phyloP scores from a whole-genome alignment of 768 basidiomycete genomes.

The Boletus rufocinnamomeus region DNA sequence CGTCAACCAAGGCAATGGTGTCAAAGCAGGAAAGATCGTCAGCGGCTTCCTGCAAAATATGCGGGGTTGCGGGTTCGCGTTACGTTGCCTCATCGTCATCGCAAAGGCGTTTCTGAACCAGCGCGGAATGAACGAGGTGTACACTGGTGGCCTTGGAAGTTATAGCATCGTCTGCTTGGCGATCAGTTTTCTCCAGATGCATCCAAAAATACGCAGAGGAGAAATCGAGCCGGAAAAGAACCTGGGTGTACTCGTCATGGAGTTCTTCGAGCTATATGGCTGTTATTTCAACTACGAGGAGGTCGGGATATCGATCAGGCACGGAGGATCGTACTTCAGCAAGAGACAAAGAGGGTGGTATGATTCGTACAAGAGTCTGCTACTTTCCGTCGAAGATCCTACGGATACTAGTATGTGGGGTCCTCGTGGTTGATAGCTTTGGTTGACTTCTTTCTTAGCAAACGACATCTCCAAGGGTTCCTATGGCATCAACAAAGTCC shows the following conservation, averaged over 20 bases:
- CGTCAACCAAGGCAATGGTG: conserved; percentile 86
- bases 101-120: conserved; percentile 90
- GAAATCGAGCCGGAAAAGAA: conserved; percentile 89
- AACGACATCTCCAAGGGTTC: conserved; percentile 94
- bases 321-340: conserved; percentile 87
- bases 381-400: conserved; percentile 92
- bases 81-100: conserved; percentile 83
- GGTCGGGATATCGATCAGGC: conserved; percentile 83
- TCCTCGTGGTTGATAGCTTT: neutral
- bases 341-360: conserved; percentile 85
- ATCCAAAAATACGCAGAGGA: conserved; percentile 87
- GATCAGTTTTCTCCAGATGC: conserved; percentile 95
- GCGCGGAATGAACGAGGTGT: conserved; percentile 97
- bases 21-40: conserved; percentile 76
- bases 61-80: conserved; percentile 55
- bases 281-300: conserved; percentile 88
- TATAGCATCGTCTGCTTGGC: conserved; percentile 94
- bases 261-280: conserved; percentile 97
- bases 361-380: conserved; percentile 52
- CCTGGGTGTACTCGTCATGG: conserved; percentile 91
- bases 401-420: conserved; percentile 75
- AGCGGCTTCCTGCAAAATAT: conserved; percentile 76
- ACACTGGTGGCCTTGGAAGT: conserved; percentile 90
- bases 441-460: conserved; percentile 45
- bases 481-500: conserved; percentile 79